Evolutionary conservation across 2,329 filamentous ascomycete genomes (phyloP).

Genomic region (Sphaerulina vaccinii): DNA sequence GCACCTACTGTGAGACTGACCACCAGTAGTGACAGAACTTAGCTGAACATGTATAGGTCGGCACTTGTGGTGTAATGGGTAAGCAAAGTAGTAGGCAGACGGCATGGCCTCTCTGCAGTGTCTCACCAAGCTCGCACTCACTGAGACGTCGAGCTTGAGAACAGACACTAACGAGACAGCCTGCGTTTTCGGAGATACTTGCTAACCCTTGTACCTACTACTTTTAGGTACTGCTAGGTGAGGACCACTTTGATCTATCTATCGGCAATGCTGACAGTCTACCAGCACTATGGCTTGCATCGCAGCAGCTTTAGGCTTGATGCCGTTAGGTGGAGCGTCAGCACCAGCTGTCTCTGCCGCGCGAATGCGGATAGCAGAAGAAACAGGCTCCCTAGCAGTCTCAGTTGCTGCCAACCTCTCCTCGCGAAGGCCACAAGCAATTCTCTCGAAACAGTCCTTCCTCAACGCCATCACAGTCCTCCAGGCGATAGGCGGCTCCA

Average conservation of each 20-base stretch:
- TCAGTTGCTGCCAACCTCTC: slow-evolving; percentile 38
- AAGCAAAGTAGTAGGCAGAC: no score
- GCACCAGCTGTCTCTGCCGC: slow-evolving; percentile 55
- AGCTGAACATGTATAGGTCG: slow-evolving; percentile 27
- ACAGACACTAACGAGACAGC: no score
- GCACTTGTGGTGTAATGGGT: slow-evolving; percentile 60
- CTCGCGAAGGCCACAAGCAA: slow-evolving; percentile 44
- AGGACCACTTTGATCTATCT: background rate
- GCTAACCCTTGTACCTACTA: no score
- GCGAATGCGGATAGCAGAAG: slow-evolving; percentile 54
- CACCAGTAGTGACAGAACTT: background rate
- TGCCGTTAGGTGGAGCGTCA: slow-evolving; percentile 53
- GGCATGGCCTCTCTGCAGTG: no score
- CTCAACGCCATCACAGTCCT: slow-evolving; percentile 48
- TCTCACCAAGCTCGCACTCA: no score
- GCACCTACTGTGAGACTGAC: slow-evolving; percentile 60
- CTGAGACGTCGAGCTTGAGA: no score
- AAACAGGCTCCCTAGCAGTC: slow-evolving; percentile 53
- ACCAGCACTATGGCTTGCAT: slow-evolving; percentile 56
- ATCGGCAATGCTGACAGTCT: background rate
- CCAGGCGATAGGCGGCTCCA: slow-evolving; percentile 47
- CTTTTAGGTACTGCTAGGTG: slow-evolving; percentile 47
- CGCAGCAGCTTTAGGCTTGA: slow-evolving; percentile 53
- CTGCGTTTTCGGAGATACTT: no score
- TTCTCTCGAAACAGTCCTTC: slow-evolving; percentile 50